Conservation (phyloP, 2,329 filamentous ascomycete genomes). For the Aquanectria penicillioides region DNA sequence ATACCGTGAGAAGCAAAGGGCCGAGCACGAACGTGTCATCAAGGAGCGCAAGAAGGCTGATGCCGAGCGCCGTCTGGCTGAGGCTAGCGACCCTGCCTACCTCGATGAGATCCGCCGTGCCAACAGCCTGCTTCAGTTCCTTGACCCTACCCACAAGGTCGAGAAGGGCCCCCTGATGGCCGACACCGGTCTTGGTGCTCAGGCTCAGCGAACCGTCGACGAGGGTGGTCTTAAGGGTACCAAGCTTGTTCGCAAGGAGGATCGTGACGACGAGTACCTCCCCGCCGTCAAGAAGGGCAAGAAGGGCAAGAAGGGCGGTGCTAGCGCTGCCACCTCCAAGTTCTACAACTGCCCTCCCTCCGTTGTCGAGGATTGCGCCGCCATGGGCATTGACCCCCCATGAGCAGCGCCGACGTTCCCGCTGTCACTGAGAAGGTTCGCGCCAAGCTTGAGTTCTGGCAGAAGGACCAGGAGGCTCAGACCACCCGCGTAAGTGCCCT, state of each 20-base stretch:
- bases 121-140: conserved; percentile 88
- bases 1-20: conserved; percentile 79
- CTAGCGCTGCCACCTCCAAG: conserved; percentile 60
- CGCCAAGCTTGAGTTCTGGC: conserved; percentile 91
- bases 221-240: conserved; percentile 86
- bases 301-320: conserved; percentile 75
- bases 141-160: conserved; percentile 78
- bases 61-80: conserved; percentile 79
- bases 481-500: conserved; percentile 81
- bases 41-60: conserved; percentile 80
- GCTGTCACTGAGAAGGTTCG: conserved; percentile 87
- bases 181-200: conserved; percentile 79
- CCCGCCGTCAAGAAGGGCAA: conserved; percentile 86
- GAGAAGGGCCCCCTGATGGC: conserved; percentile 74
- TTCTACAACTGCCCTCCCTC: conserved; percentile 87
- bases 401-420: conserved; percentile 85
- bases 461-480: conserved; percentile 87
- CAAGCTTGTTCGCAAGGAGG: conserved; percentile 85
- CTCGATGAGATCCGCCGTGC: conserved; percentile 91
- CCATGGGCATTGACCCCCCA: conserved; percentile 89
- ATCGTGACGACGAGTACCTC: conserved; percentile 87
- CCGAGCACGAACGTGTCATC: conserved; percentile 79
- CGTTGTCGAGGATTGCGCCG: conserved; percentile 88
- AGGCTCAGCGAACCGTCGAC: conserved; percentile 85
- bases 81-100: conserved; percentile 88